Evolutionary conservation across 1,139 yeast species (phyloP).

Genomic region (Debaryomycetaceae sp.): DNA sequence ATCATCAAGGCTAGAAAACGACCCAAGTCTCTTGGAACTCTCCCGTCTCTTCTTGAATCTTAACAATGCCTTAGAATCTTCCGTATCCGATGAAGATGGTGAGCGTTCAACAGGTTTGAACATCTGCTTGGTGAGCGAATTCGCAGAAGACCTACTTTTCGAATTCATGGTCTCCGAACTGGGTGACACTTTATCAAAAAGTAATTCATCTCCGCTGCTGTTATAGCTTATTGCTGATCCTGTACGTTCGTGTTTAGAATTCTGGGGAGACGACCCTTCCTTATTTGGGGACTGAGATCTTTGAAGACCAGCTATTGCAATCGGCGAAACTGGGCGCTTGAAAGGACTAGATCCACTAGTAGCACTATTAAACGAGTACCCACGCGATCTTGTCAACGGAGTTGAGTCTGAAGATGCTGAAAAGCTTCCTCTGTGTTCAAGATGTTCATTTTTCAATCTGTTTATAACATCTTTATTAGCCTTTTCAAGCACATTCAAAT

Average conservation of each 20-base stretch:
- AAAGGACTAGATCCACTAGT: conserved; percentile 26
- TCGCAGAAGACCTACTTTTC: conserved; percentile 22
- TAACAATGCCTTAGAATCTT: conserved; percentile 54
- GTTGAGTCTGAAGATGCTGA: conserved; percentile 44
- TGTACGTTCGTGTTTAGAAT: conserved; percentile 27
- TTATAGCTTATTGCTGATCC: conserved; percentile 32
- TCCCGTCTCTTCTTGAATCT: conserved; percentile 60
- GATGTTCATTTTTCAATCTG: conserved; percentile 78
- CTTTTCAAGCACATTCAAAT: conserved; percentile 83
- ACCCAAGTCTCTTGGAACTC: conserved; percentile 32
- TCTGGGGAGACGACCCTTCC: conserved; percentile 8
- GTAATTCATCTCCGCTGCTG: conserved; percentile 38
- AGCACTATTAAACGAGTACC: conserved; percentile 31
- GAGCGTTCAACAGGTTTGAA: conserved; percentile 45
- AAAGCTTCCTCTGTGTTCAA: conserved; percentile 49
- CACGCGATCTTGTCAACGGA: conserved; percentile 34
- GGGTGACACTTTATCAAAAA: conserved; percentile 22
- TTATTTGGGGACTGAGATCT: conserved; percentile 28
- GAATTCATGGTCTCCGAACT: conserved; percentile 7
- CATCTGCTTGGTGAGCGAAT: conserved; percentile 26
- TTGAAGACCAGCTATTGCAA: conserved; percentile 14
- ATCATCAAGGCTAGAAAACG: conserved; percentile 5
- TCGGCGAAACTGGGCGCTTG: conserved; percentile 37
- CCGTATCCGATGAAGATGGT: conserved; percentile 69
- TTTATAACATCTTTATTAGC: conserved; percentile 93